phyloP scores from a whole-genome alignment of 495 filamentous ascomycete species.

The Penicillium lividum region DNA sequence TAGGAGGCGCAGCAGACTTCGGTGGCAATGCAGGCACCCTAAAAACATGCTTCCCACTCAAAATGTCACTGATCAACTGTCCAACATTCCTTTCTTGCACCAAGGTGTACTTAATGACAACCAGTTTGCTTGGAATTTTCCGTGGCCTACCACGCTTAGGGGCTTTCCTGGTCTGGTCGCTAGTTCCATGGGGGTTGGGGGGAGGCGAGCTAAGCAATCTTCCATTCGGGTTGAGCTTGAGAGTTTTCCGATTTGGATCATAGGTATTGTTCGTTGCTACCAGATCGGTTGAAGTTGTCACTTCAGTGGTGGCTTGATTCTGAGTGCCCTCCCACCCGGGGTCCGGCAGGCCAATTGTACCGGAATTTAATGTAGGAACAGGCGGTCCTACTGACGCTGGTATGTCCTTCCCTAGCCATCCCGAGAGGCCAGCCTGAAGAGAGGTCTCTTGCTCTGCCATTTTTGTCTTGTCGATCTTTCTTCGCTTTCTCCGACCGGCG shows the following conservation, averaged over 20 bases:
- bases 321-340: not conserved
- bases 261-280: not conserved
- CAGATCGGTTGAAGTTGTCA: not conserved
- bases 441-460: conserved; percentile 9
- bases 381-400: not conserved
- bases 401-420: conserved; percentile 23
- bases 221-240: conserved; percentile 58
- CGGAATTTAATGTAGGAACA: not conserved
- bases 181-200: conserved; percentile 24
- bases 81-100: conserved; percentile 34
- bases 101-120: conserved; percentile 48
- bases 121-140: conserved; percentile 33
- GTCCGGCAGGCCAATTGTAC: not conserved
- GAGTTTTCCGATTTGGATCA: conserved; percentile 41
- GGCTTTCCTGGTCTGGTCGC: conserved; percentile 25
- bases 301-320: not conserved
- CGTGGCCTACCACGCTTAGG: conserved; percentile 24
- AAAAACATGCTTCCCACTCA: conserved; percentile 26
- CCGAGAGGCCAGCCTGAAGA: conserved; percentile 17
- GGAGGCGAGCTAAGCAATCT: conserved; percentile 55
- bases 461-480: conserved; percentile 47
- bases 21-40: conserved; percentile 6
- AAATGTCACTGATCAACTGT: conserved; percentile 53
- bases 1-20: conserved; percentile 5
- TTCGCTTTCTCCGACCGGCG: conserved; percentile 47